phyloP scores from a whole-genome alignment of 345 rosid species.

The Eucalyptus erythrocorys region DNA sequence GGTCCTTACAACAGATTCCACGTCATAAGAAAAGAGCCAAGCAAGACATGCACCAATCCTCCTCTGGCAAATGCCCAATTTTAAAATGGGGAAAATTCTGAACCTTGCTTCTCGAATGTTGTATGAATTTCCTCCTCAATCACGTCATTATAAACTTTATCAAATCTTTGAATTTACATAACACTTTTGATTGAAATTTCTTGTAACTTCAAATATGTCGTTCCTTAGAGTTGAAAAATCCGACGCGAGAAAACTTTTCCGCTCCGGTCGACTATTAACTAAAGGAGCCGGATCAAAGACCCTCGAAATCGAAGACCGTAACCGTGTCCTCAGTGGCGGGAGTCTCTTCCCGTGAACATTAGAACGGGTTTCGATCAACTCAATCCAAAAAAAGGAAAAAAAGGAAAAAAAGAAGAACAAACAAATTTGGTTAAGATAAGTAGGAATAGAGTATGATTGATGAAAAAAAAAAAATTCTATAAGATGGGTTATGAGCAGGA shows the following conservation, averaged over 20 bases:
- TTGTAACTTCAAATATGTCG: not conserved
- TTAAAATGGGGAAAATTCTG: not conserved
- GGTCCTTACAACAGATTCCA: not conserved
- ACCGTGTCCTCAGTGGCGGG: not conserved
- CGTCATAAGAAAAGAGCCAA: not conserved
- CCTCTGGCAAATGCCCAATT: not conserved
- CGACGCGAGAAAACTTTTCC: fast-evolving
- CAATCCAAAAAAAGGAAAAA: fast-evolving
- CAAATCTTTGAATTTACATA: not conserved
- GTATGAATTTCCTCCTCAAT: not conserved
- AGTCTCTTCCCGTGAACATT: not conserved
- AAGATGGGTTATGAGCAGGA: not conserved
- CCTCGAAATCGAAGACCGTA: not conserved
- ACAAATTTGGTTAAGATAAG: no score
- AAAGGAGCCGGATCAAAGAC: not conserved
- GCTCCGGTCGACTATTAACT: not conserved
- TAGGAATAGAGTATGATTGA: no score
- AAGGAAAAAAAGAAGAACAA: fast-evolving
- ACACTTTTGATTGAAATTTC: not conserved
- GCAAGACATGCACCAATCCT: not conserved
- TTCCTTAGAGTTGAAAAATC: fast-evolving
- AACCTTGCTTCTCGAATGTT: not conserved
- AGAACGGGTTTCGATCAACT: not conserved
- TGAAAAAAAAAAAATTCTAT: not conserved
- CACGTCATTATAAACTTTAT: not conserved